Base-by-base conservation (phyloP, 148 eudicot genomes). In the Persicaria tinctoria region DNA sequence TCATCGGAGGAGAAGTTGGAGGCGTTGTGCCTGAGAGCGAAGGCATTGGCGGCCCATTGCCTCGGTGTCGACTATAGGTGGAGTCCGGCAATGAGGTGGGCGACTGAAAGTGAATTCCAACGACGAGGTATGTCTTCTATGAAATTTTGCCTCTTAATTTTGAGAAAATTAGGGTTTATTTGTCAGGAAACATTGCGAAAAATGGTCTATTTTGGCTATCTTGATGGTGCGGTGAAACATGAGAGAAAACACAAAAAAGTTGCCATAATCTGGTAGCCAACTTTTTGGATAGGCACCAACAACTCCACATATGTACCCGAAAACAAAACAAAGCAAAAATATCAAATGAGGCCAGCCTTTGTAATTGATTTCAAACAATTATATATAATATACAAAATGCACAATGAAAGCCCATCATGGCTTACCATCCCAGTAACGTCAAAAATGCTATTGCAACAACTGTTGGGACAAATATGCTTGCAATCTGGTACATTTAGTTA, bases 391-490 rank as follows among this genome's bases (percentile, higher is more conserved):
- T 64, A 38, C 47, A 64, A 64, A 64, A 64, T 41, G 47, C 47
- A 64, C n/a, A 32, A 41, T 13, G 9, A 64, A 64, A 38, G 8
- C 13, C 32, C 46, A 38, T 32, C 8, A 46, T 47, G 20, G 76
- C 97, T 85, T 82, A 95, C 98, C 98, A 95, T 68, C 86, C 97
- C 68, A 90, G 72, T 73, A 95, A 84, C 51, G 98, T 95, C 83
- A 90, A 44, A 76, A 95, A 77, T 53, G 93, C 83, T 82, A 95
- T 4, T 46, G 84, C 82, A 77, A 95, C 87, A 63, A 95, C 98
- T 32, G 87, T 84, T 50, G 98, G 98, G 71, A 95, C 98, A 87
- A 95, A 95, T 76, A 92, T 88, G 83, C 98, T 90, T 44, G 98
- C 97, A 73, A 95, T 86, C 98, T 95, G 92, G 27, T 76, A 49